A percentile compares a stretch with the other conserved stretches of the same genome.
Conservation (phyloP, 805 yeast genomes). For the Candida taoyuanica region DNA sequence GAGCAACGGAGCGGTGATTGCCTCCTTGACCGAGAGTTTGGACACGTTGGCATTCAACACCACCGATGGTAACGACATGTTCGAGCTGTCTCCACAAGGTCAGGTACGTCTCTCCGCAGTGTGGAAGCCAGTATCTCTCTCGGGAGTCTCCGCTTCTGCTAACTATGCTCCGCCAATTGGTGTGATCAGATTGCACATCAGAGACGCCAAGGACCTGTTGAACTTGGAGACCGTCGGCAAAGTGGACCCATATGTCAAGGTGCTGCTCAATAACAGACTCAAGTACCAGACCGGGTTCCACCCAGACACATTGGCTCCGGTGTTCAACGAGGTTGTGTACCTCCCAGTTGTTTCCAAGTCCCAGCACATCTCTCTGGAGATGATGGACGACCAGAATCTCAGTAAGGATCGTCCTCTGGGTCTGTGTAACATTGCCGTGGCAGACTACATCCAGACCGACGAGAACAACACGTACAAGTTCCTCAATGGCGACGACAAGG, state of each 20-base stretch:
- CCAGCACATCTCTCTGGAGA: slow-evolving; percentile 53
- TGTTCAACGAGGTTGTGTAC: slow-evolving; percentile 54
- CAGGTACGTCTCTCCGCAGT: slow-evolving; percentile 48
- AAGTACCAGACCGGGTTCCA: slow-evolving; percentile 51
- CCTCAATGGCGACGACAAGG: slow-evolving; percentile 46
- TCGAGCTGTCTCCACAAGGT: slow-evolving; percentile 50
- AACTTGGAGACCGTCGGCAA: slow-evolving; percentile 63
- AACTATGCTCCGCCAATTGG: slow-evolving; percentile 63
- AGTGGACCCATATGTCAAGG: slow-evolving; percentile 69
- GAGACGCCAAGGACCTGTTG: slow-evolving; percentile 47
- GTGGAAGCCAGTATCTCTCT: slow-evolving; percentile 69
- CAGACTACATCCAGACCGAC: slow-evolving; percentile 45
- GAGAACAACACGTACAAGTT: slow-evolving; percentile 43
- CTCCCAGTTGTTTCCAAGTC: slow-evolving; percentile 57
- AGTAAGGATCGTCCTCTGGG: slow-evolving; percentile 67
- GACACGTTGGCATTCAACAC: slow-evolving; percentile 40
- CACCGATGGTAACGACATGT: slow-evolving; percentile 42
- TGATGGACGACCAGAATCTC: slow-evolving; percentile 63
- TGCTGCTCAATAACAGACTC: slow-evolving; percentile 53
- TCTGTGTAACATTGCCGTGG: slow-evolving; percentile 43
- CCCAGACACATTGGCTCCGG: slow-evolving; percentile 51
- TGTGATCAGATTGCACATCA: slow-evolving; percentile 54
- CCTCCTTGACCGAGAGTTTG: slow-evolving; percentile 46
- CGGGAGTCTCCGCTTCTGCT: slow-evolving; percentile 42
- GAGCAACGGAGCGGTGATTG: slow-evolving; percentile 44